Percentiles rank a stretch among this genome's conserved stretches.
Conservation (phyloP, 2,329 filamentous ascomycete genomes). For the Zymoseptoria brevis region DNA sequence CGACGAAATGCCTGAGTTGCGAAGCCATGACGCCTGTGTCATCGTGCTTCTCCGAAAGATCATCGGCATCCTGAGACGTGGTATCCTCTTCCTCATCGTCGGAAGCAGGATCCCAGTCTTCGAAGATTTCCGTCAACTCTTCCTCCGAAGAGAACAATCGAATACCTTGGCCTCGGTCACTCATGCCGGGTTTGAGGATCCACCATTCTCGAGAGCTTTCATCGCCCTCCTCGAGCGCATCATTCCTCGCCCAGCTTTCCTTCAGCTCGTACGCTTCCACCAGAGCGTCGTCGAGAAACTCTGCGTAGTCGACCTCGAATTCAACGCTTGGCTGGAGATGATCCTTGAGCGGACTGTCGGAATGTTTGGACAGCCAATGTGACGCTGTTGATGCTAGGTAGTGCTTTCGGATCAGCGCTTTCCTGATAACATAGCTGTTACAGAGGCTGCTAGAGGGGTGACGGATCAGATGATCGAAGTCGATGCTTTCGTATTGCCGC, state of each 20-base stretch:
- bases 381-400: conserved; percentile 78
- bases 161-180: conserved; percentile 89
- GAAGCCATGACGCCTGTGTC: conserved; percentile 64
- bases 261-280: conserved; percentile 76
- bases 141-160: conserved; percentile 77
- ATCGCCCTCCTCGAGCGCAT: conserved; percentile 32
- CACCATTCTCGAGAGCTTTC: conserved; percentile 62
- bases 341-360: conserved; percentile 56
- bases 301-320: conserved; percentile 93
- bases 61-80: conserved; percentile 10
- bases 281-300: conserved; percentile 90
- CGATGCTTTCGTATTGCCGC: conserved; percentile 75
- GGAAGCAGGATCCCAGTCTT: conserved; percentile 75
- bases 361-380: conserved; percentile 80
- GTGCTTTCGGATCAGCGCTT: conserved; percentile 93
- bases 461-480: conserved; percentile 66
- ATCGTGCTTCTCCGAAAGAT: conserved; percentile 19
- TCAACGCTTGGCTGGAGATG: conserved; percentile 73
- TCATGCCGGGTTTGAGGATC: conserved; percentile 98
- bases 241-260: conserved; percentile 67
- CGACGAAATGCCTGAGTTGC: conserved; percentile 91
- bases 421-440: conserved; percentile 92
- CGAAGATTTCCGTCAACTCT: conserved; percentile 79
- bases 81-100: conserved; percentile 55
- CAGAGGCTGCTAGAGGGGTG: conserved; percentile 57